Evolutionary conservation across 805 yeast species (phyloP).

Genomic region (Cephaloascus fragrans): DNA sequence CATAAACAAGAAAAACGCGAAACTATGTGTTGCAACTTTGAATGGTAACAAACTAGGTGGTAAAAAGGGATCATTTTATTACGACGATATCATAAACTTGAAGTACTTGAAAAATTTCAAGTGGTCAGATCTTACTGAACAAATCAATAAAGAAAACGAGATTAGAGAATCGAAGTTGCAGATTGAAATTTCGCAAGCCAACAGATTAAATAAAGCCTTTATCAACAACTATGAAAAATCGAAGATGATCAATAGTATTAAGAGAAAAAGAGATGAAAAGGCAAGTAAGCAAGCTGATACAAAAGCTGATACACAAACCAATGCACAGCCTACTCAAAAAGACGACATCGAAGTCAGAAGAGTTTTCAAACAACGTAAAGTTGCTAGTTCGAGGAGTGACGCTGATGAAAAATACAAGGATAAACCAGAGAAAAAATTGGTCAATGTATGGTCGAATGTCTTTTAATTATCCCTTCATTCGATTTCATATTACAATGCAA

Average conservation of each 20-base stretch:
- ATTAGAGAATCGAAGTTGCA: constrained; percentile 79
- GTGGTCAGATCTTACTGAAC: constrained; percentile 92
- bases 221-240: constrained; percentile 78
- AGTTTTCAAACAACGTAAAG: too few relatives aligned
- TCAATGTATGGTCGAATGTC: constrained; percentile 42
- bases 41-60: constrained; percentile 92
- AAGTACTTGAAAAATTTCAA: constrained; percentile 87
- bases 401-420: constrained; percentile 40
- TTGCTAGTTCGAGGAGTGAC: constrained; percentile 56
- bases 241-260: constrained; percentile 65
- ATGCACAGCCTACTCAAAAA: constrained; percentile 1
- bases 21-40: constrained; percentile 73
- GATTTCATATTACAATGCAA: too few relatives aligned
- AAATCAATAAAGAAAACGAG: constrained; percentile 84
- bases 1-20: constrained; percentile 74
- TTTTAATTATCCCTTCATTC: too few relatives aligned
- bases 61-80: constrained; percentile 79
- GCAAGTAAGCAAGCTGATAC: constrained; percentile 6
- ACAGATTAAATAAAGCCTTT: constrained; percentile 75
- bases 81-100: constrained; percentile 88
- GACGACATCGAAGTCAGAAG: not conserved
- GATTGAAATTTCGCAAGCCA: constrained; percentile 84
- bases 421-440: constrained; percentile 28
- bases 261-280: constrained; percentile 29
- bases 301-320: too few relatives aligned